Evolutionary conservation across 2,329 filamentous ascomycete species (phyloP), one percentile per base, ranked within the genome.

Genomic region (Colletotrichum euphorbiae): DNA sequence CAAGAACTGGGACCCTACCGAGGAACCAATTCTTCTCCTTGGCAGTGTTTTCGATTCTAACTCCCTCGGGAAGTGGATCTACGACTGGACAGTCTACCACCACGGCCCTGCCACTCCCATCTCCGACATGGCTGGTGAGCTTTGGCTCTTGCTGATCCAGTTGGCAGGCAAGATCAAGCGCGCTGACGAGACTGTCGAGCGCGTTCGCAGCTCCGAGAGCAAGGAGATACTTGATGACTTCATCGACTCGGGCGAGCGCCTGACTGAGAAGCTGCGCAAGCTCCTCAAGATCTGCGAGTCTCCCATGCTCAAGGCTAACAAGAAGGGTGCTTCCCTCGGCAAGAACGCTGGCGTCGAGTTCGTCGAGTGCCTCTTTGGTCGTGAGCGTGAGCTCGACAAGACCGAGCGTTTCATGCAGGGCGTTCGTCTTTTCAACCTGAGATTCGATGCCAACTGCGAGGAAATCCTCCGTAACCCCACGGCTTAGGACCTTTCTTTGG

Each of bases 1-100:
- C 77, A 98, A 98, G 86, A 97, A 98, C 83, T 98, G 96, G 96
- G 96, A 99, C 78, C 95, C 95, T 0, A 90, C 89, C 31, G 95
- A 98, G 83, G 90, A 94, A 73, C 96, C 96, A 58, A 98, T 99
- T 77, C 90, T 98, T 77, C 88, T 99, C 28, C 87, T 98, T 21
- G 96, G 96, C 57, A 97, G 93, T 77, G 96, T 98, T 64, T 98
- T 98, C 76, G 96, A 98, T 77, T 93, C 95, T 76, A 98, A 98
- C 86, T 97, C 93, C 28, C 87, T 99, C 33, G 96, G 96, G 76
- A 98, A 98, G 82, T 99, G 96, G 96, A 97, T 99, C 76, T 99
- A 97, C 81, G 96, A 98, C 85, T 99, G 96, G 96, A 98, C 96
- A 17, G 93, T 98, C 71, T 97, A 93, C 83, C 90, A 91, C 78